Percentiles rank a stretch among this genome's conserved stretches.
Evolutionary conservation across 2,329 filamentous ascomycete genomes (phyloP).

Genomic region (Neospermospora avenae): DNA sequence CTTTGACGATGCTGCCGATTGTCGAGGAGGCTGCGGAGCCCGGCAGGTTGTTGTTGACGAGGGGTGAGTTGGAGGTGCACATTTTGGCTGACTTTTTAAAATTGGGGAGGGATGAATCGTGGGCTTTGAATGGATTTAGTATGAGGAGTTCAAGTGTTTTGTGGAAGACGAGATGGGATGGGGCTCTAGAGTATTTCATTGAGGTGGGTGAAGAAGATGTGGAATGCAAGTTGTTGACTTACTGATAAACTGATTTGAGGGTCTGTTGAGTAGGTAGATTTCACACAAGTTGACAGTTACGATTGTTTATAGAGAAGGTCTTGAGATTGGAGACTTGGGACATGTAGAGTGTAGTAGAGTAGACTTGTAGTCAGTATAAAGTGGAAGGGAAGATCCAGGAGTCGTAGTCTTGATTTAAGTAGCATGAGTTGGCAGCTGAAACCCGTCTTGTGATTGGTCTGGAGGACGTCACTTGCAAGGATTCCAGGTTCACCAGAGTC

Average conservation of each 20-base stretch:
- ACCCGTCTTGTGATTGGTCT: not conserved
- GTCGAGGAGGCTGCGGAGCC: constrained; percentile 48
- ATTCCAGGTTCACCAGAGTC: no score
- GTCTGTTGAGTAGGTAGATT: no score
- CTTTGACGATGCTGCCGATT: constrained; percentile 50
- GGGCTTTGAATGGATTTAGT: not conserved
- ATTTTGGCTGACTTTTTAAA: constrained; percentile 20
- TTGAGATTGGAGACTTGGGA: no score
- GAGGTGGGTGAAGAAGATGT: no score
- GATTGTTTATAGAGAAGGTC: no score
- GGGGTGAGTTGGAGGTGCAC: constrained; percentile 35
- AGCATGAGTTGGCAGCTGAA: not conserved
- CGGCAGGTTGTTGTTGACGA: constrained; percentile 45
- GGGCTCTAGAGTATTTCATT: no score
- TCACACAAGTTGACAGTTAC: no score
- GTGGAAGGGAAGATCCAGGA: no score
- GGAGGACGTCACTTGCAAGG: not conserved
- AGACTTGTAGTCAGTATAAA: constrained; percentile 1
- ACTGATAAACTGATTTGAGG: not conserved
- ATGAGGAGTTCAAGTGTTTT: not conserved
- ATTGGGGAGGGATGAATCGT: not conserved
- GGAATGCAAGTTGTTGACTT: not conserved
- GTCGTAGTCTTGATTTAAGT: not conserved
- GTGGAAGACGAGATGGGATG: no score
- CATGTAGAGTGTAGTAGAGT: not conserved